phyloP scores from a whole-genome alignment of 345 rosid genomes.

The Draba incana region DNA sequence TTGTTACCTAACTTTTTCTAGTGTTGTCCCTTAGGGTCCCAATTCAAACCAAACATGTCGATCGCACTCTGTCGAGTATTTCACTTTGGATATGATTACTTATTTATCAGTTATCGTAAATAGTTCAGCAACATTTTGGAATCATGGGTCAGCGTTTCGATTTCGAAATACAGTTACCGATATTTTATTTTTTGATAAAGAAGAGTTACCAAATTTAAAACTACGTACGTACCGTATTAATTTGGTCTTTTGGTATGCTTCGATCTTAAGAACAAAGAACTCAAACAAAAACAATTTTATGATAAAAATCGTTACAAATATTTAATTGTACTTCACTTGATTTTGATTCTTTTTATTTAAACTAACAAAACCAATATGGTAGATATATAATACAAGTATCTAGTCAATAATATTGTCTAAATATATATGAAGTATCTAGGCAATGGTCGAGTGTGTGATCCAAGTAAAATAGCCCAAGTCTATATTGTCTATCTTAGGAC shows the following conservation, averaged over 20 bases:
- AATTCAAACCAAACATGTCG: conserved; percentile 33
- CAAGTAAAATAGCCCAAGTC: no score
- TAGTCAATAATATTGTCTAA: no score
- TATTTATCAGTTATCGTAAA: not conserved
- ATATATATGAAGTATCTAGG: no score
- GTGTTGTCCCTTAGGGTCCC: conserved; percentile 28
- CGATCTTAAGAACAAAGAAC: not conserved
- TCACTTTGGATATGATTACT: conserved; percentile 16
- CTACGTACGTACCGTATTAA: not conserved
- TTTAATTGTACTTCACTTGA: no score
- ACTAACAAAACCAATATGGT: no score
- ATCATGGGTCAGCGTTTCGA: not conserved
- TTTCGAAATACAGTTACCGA: not conserved
- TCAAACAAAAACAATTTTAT: not conserved
- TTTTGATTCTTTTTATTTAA: no score
- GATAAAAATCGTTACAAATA: no score
- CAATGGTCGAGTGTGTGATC: no score
- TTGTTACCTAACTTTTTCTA: conserved; percentile 23
- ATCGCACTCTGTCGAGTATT: conserved; percentile 35
- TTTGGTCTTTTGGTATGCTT: not conserved
- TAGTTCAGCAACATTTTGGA: not conserved
- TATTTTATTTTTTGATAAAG: no score
- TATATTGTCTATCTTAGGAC: no score
- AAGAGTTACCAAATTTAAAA: not conserved
- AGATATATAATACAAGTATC: no score